Conservation (phyloP, 2,329 filamentous ascomycete species). For the Colletotrichum graminicola region DNA sequence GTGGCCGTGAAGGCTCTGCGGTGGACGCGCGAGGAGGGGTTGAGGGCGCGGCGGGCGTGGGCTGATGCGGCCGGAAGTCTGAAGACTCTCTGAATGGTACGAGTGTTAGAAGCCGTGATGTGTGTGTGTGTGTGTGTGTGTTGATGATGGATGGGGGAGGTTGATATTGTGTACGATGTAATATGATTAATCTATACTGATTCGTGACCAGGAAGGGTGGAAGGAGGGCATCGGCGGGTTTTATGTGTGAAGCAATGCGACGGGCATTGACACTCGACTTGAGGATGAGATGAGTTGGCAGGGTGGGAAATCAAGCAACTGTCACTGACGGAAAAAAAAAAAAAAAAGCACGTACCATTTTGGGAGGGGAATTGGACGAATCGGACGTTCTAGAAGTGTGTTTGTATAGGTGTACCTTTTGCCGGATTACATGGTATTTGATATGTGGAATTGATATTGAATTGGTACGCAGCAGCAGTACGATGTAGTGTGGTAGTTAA, state of each 20-base stretch:
- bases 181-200: not conserved
- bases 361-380: not conserved
- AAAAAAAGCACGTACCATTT: conserved; percentile 33
- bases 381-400: conserved; percentile 9
- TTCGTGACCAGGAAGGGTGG: not conserved
- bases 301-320: not conserved
- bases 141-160: not conserved
- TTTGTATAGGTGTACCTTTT: too few relatives aligned
- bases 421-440: not conserved
- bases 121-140: not conserved
- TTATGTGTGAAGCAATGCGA: conserved; percentile 28
- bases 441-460: not conserved
- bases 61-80: conserved; percentile 29
- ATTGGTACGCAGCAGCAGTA: not conserved
- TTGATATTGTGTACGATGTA: not conserved
- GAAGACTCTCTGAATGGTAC: conserved; percentile 1
- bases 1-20: conserved; percentile 34
- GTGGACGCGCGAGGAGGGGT: conserved; percentile 6
- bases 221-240: not conserved
- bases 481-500: too few relatives aligned
- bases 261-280: too few relatives aligned
- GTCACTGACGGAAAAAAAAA: too few relatives aligned
- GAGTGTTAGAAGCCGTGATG: conserved; percentile 4
- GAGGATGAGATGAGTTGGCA: conserved; percentile 20
- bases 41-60: conserved; percentile 8